phyloP scores from a whole-genome alignment of 1,139 yeast species.

The Suhomyces bolitotheri region DNA sequence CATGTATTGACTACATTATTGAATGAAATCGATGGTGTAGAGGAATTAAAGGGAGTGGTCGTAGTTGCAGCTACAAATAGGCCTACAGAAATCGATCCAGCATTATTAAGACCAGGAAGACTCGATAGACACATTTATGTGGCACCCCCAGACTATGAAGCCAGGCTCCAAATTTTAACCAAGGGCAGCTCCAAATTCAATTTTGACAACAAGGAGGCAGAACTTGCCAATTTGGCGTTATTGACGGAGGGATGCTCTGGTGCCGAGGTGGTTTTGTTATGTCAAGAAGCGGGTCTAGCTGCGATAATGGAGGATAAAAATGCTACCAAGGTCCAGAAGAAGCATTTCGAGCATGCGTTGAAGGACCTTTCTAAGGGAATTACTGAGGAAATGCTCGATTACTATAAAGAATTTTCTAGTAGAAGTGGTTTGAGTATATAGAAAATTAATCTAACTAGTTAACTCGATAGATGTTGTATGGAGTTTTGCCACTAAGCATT shows the following conservation, averaged over 20 bases:
- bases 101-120: conserved; percentile 90
- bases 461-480: too few species aligned
- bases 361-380: conserved; percentile 71
- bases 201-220: conserved; percentile 44
- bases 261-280: conserved; percentile 86
- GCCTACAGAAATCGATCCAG: conserved; percentile 91
- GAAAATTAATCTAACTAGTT: conserved; percentile 1
- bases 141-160: conserved; percentile 81
- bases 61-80: conserved; percentile 94
- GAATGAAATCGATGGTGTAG: conserved; percentile 96
- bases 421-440: conserved; percentile 38
- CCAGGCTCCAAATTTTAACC: conserved; percentile 71
- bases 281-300: conserved; percentile 93
- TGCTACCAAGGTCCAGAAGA: conserved; percentile 52
- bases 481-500: not conserved
- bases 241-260: conserved; percentile 91
- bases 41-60: conserved; percentile 87
- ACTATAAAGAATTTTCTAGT: conserved; percentile 67
- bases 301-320: conserved; percentile 80
- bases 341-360: conserved; percentile 75
- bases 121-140: conserved; percentile 90
- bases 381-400: conserved; percentile 77
- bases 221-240: conserved; percentile 55
- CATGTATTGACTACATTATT: conserved; percentile 86
- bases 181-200: conserved; percentile 62